Evolutionary conservation across 1,284 basidiomycete species (phyloP).

Genomic region (Erythrobasidium hasegawianum): DNA sequence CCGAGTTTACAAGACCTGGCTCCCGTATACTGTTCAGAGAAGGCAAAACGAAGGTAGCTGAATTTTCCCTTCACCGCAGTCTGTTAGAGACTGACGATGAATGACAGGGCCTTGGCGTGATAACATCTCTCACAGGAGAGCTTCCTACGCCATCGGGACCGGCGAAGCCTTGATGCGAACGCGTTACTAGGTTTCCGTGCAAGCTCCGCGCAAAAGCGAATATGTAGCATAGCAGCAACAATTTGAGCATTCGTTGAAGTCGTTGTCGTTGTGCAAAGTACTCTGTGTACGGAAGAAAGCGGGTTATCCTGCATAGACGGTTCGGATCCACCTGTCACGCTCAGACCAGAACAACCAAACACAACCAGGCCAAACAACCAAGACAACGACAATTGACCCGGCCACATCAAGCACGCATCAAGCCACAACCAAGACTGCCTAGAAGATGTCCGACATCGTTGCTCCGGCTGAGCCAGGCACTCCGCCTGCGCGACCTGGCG

Average conservation of each 20-base stretch:
- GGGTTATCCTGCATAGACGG: background rate
- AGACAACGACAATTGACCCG: no score
- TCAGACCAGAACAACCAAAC: no score
- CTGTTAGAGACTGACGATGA: no score
- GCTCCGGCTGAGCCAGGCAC: no score
- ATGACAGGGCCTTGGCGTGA: slow-evolving; percentile 30
- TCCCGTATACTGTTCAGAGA: slow-evolving; percentile 88
- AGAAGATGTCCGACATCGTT: no score
- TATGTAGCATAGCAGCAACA: slow-evolving; percentile 5
- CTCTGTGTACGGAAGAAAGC: background rate
- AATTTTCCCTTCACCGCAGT: background rate
- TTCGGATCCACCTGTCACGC: background rate
- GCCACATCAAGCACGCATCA: no score
- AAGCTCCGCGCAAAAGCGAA: background rate
- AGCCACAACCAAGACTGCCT: no score
- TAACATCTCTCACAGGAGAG: slow-evolving; percentile 25
- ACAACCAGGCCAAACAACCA: no score
- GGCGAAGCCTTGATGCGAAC: background rate
- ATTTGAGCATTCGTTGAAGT: background rate
- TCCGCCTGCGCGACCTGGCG: no score
- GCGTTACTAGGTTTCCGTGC: no score
- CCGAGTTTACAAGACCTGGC: slow-evolving; percentile 85
- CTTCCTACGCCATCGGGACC: slow-evolving; percentile 1
- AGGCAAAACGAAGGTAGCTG: slow-evolving; percentile 74
- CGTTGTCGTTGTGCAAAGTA: background rate